phyloP scores from a whole-genome alignment of 768 basidiomycete species.

The Rhodotorula toruloides region DNA sequence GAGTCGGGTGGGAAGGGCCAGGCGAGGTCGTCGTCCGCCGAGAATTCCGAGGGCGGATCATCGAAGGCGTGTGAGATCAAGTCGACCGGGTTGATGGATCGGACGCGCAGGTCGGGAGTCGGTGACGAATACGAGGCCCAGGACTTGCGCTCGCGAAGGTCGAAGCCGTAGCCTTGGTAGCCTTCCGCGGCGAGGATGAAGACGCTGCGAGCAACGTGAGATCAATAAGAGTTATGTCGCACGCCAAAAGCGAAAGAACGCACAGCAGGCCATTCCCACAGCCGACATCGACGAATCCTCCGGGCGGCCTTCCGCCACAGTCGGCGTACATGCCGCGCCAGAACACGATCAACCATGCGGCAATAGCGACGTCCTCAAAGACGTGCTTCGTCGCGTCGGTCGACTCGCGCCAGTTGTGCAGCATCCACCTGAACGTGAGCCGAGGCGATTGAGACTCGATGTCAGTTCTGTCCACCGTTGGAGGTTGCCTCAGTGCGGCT shows the following conservation, averaged over 20 bases:
- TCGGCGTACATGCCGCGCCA: conserved; percentile 72
- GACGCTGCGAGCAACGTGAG: conserved; percentile 5
- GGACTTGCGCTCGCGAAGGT: conserved; percentile 75
- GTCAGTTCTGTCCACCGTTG: conserved; percentile 3
- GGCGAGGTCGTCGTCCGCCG: not conserved
- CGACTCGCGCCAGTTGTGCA: conserved; percentile 68
- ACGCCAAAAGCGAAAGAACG: not conserved
- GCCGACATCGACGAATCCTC: conserved; percentile 87
- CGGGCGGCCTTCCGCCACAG: conserved; percentile 53
- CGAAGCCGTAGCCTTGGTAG: conserved; percentile 75
- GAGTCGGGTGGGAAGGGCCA: conserved; percentile 49
- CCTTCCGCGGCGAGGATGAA: conserved; percentile 50
- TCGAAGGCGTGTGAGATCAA: not conserved
- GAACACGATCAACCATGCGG: conserved; percentile 82
- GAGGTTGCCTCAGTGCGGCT: not conserved
- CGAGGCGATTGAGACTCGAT: conserved; percentile 8
- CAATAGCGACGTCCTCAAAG: conserved; percentile 93
- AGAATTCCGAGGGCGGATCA: not conserved
- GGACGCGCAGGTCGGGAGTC: conserved; percentile 49
- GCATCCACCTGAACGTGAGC: conserved; percentile 42
- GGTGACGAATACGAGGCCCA: conserved; percentile 69
- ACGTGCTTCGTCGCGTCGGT: conserved; percentile 88
- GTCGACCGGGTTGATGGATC: not conserved
- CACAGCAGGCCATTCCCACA: conserved; percentile 87
- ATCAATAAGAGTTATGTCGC: not conserved